phyloP scores from a whole-genome alignment of 179 eudicot genomes.

The Drosera spatulata region DNA sequence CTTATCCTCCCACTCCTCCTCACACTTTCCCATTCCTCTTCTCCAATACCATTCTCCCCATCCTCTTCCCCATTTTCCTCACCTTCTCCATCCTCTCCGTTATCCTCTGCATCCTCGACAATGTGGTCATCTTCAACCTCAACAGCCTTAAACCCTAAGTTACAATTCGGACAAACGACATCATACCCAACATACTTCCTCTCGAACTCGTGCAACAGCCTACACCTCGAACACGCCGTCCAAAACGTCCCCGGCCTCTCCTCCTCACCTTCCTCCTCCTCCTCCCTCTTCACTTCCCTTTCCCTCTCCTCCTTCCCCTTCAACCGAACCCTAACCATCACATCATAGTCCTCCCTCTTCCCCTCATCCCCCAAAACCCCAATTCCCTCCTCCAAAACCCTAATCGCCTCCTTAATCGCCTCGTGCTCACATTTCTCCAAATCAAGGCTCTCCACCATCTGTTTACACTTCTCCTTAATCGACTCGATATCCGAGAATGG shows the following conservation, averaged over 20 bases:
- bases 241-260: conserved; percentile 22
- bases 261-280: conserved; percentile 3
- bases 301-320: conserved; percentile 22
- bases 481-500: conserved; percentile 35
- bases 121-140: conserved; percentile 15
- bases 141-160: conserved; percentile 39
- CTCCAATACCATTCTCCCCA: conserved; percentile 1
- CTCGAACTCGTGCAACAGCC: conserved; percentile 40
- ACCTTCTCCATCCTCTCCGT: too few relatives aligned
- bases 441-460: conserved; percentile 48
- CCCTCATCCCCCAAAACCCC: conserved; percentile 38
- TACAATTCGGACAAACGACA: conserved; percentile 59
- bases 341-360: conserved; percentile 41
- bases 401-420: conserved; percentile 60
- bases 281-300: conserved; percentile 8
- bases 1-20: conserved; percentile 31
- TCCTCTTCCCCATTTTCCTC: too few relatives aligned
- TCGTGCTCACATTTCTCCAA: conserved; percentile 50
- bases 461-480: conserved; percentile 50
- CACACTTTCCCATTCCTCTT: conserved; percentile 5
- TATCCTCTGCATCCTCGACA: too few relatives aligned
- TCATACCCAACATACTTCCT: conserved; percentile 51
- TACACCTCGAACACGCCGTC: conserved; percentile 44
- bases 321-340: conserved; percentile 34
- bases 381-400: conserved; percentile 46